Conservation (phyloP, 164 flowering plant species). For the Platanus orientalis region DNA sequence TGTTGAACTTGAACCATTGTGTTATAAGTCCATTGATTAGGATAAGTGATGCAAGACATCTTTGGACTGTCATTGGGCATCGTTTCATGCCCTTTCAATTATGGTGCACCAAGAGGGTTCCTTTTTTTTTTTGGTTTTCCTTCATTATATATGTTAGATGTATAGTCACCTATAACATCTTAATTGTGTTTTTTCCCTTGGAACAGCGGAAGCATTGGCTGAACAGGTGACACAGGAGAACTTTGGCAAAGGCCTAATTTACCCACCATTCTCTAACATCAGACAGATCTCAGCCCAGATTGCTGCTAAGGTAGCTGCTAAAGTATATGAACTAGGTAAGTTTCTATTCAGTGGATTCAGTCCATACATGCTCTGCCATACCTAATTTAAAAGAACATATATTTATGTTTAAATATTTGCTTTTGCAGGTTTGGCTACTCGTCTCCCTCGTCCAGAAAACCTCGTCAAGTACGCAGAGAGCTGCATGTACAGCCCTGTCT, state of each 20-base stretch:
- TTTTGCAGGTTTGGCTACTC: slow-evolving; percentile 64
- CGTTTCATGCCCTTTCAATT: too few relatives aligned
- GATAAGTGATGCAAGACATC: too few relatives aligned
- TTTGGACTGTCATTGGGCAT: too few relatives aligned
- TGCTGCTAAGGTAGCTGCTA: slow-evolving; percentile 90
- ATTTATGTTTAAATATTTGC: background rate
- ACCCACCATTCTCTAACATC: slow-evolving; percentile 75
- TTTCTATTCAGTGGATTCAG: background rate
- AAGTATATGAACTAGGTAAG: slow-evolving; percentile 93
- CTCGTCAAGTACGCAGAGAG: slow-evolving; percentile 81
- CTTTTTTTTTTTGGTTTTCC: too few relatives aligned
- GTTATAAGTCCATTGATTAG: too few relatives aligned
- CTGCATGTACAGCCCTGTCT: slow-evolving; percentile 87
- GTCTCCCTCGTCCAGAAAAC: slow-evolving; percentile 76
- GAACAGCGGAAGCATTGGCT: slow-evolving; percentile 86
- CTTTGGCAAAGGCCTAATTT: slow-evolving; percentile 67
- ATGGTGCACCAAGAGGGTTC: too few relatives aligned
- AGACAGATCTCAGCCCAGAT: slow-evolving; percentile 89
- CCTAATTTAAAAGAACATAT: background rate
- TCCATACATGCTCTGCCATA: background rate
- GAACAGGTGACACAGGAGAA: slow-evolving; percentile 66
- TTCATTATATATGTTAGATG: background rate
- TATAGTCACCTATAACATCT: background rate
- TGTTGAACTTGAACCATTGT: too few relatives aligned
- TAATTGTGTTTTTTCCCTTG: background rate